Evolutionary conservation across 768 basidiomycete genomes (phyloP).

Genomic region (Lentinus tigrinus): DNA sequence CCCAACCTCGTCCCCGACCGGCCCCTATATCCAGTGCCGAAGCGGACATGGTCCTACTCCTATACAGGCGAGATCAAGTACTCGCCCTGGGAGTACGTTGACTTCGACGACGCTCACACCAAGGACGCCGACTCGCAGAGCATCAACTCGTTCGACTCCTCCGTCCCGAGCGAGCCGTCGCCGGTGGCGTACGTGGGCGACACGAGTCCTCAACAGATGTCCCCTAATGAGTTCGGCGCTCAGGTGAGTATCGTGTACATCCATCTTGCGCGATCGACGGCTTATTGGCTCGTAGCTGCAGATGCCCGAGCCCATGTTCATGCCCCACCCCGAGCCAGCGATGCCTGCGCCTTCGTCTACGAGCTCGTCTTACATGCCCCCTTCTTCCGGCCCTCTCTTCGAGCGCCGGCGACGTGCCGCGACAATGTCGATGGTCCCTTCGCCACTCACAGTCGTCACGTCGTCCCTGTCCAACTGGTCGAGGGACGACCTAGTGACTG

Average conservation of each 20-base stretch:
- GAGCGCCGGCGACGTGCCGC: conserved; percentile 25
- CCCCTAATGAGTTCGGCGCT: conserved; percentile 1
- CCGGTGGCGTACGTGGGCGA: conserved; percentile 1
- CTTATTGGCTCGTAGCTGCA: background rate
- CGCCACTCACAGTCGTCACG: conserved; percentile 32
- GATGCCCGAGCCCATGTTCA: conserved; percentile 5
- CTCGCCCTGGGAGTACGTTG: conserved; percentile 8
- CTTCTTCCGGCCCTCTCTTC: conserved; percentile 16
- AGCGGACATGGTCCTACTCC: conserved; percentile 7
- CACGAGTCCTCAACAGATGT: background rate
- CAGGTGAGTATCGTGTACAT: background rate
- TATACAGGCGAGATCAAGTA: conserved; percentile 7
- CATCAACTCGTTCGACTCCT: conserved; percentile 12
- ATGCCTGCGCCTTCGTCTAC: background rate
- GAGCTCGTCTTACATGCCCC: background rate
- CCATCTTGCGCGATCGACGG: background rate
- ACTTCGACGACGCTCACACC: conserved; percentile 7
- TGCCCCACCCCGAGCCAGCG: background rate
- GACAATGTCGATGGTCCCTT: conserved; percentile 23
- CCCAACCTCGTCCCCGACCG: conserved; percentile 6
- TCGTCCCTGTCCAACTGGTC: conserved; percentile 34
- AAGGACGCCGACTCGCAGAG: conserved; percentile 15
- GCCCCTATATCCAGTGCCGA: background rate
- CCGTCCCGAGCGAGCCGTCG: conserved; percentile 1
- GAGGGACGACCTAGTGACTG: conserved; percentile 10